Base-by-base conservation (phyloP, 108 stramenopile genomes). In the Seminavis robusta region DNA sequence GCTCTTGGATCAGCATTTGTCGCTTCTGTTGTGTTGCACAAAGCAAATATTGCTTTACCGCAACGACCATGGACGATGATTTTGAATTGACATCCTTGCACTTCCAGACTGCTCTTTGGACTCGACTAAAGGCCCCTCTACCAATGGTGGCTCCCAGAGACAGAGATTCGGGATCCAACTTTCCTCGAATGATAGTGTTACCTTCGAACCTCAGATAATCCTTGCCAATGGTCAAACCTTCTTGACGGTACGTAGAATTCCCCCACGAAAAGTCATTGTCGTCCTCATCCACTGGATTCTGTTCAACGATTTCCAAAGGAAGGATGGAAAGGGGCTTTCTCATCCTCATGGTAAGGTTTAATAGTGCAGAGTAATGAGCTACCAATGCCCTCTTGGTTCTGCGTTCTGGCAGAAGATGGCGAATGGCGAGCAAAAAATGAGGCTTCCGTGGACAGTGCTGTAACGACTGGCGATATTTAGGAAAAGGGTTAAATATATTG, bases 161-260 rank as follows among this genome's bases (percentile, higher is more conserved):
- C 25, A 59, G 26, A 46, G 17, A 33, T 19, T 28, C 57, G 21
- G 73, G 58, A 1, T 61, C 1, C 0, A 80, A 36, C 30, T 67
- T 52, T 33, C 71, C 71, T 34, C 59, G 36, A 13, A 67, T 59
- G 0, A 86, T 33, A 19, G 84, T 81, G 17, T 60, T 54, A 0
- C 90, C 90, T 27, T 84, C 69, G 34, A 79, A 69, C 15, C 90
- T 76, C 2, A 92, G 58, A 52, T 83, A 92, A 50, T 92, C 71
- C 7, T 59, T 61, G 2, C 90, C 90, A 36, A 92, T 92, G 36
- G 86, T 79, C 8, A 92, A 63, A 21, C 84, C 86, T 47, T 88
- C 81, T 13, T 63, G 57, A 26, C 90, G 76, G 56, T 79, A 90
- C 4, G 84, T 83, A 11, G 66, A 63, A 45, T 67, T 62, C 25